Conservation (phyloP, 1,284 basidiomycete species). For the Tilletiaria anomala region DNA sequence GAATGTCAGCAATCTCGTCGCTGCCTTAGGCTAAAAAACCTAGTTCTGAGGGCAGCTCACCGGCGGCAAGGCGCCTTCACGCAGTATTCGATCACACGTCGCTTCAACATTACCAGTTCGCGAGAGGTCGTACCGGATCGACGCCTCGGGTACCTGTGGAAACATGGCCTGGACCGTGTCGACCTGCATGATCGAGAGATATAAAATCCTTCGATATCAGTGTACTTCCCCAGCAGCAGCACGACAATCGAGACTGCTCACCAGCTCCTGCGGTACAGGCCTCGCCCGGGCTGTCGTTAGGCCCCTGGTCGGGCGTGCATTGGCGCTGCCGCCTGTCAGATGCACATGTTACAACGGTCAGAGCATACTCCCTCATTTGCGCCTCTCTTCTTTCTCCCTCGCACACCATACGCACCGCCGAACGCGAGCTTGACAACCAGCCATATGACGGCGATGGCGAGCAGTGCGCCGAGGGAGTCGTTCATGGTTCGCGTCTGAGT, state of each 20-base stretch:
- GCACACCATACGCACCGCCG: conserved; percentile 5
- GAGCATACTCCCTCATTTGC: not conserved
- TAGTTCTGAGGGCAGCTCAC: conserved; percentile 3
- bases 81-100: conserved; percentile 27
- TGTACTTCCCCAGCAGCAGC: too few species aligned
- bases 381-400: too few species aligned
- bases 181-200: conserved; percentile 4
- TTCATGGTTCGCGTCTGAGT: too few species aligned
- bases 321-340: not conserved
- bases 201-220: too few species aligned
- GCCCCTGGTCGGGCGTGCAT: not conserved
- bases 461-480: conserved; percentile 27
- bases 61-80: conserved; percentile 23
- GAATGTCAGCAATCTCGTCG: too few species aligned
- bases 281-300: too few species aligned
- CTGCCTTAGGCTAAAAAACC: too few species aligned
- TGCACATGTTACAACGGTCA: not conserved
- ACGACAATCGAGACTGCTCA: too few species aligned
- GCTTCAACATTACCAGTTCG: conserved; percentile 23
- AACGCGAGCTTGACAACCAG: conserved; percentile 26
- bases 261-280: too few species aligned
- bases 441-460: conserved; percentile 30
- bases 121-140: conserved; percentile 29
- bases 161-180: conserved; percentile 28
- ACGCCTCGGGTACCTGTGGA: conserved; percentile 25